phyloP scores from a whole-genome alignment of 2,329 filamentous ascomycete species.

The Ophiostoma pallidulum region DNA sequence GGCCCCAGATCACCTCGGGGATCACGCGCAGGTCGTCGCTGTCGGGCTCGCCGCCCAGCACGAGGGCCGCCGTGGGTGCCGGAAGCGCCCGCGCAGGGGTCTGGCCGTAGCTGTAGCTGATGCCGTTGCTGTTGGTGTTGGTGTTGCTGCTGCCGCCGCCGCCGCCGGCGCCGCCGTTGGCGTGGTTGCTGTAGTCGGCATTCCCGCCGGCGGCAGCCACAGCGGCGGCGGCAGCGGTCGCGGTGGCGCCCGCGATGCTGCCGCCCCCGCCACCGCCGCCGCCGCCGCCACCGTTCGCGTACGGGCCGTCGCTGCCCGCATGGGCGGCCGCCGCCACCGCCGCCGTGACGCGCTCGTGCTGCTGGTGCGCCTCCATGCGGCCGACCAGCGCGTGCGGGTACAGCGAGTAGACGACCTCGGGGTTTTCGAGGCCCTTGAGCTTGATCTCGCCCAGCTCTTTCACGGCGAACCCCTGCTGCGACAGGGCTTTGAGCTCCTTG shows the following conservation, averaged over 20 bases:
- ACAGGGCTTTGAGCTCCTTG: slow-evolving; percentile 77
- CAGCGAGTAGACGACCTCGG: slow-evolving; percentile 88
- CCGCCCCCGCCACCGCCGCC: slow-evolving; percentile 19
- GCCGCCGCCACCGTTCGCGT: slow-evolving; percentile 8
- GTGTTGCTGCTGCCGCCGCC: neutral
- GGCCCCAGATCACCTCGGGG: slow-evolving; percentile 70
- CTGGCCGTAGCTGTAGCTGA: neutral
- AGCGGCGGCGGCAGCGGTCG: neutral
- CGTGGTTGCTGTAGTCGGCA: neutral
- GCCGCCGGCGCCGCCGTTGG: neutral
- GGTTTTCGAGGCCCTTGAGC: slow-evolving; percentile 93
- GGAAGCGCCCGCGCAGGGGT: too few relatives aligned
- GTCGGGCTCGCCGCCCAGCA: slow-evolving; percentile 3
- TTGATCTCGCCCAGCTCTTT: slow-evolving; percentile 90
- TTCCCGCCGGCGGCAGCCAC: neutral
- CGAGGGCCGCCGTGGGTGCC: slow-evolving; percentile 1
- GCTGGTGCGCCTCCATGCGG: slow-evolving; percentile 60
- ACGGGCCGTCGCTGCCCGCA: neutral
- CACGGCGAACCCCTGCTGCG: slow-evolving; percentile 88
- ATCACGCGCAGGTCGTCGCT: slow-evolving; percentile 9
- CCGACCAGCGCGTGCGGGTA: slow-evolving; percentile 84
- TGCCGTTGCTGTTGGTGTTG: neutral
- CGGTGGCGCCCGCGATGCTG: neutral
- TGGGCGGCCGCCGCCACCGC: slow-evolving; percentile 21
- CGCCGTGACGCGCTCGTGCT: slow-evolving; percentile 30